Evolutionary conservation across 2,329 filamentous ascomycete genomes (phyloP).

Genomic region (Diaporthe ilicicola): DNA sequence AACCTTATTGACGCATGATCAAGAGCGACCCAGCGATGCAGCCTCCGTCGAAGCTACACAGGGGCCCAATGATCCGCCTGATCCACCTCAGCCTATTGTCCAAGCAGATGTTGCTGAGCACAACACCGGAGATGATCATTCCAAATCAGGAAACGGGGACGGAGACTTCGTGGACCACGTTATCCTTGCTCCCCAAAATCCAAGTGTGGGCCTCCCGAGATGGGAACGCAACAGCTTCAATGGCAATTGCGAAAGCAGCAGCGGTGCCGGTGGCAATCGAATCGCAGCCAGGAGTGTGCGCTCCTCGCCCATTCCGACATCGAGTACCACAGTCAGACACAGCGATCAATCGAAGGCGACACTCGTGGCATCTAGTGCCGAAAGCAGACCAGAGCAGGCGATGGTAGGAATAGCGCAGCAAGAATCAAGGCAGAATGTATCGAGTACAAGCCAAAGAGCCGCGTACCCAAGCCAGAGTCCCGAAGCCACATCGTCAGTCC

Average conservation of each 20-base stretch:
- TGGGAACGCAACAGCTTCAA: background rate
- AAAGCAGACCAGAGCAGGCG: background rate
- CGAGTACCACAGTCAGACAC: background rate
- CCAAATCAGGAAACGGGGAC: background rate
- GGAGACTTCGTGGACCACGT: background rate
- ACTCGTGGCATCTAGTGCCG: background rate
- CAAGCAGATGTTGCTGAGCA: no score
- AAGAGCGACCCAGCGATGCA: no score
- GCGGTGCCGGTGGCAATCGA: background rate
- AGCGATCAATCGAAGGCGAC: background rate
- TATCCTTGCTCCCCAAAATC: background rate
- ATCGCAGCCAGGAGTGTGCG: background rate
- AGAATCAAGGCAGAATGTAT: background rate
- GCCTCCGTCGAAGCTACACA: background rate
- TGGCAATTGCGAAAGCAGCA: background rate
- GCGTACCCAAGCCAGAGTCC: background rate
- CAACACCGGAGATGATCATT: no score
- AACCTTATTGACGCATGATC: background rate
- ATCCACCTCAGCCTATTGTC: no score
- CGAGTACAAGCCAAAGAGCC: background rate
- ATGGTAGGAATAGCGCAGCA: background rate
- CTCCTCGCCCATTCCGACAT: background rate
- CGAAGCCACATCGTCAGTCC: background rate
- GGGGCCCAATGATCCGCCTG: background rate
- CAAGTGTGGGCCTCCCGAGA: background rate